Evolutionary conservation across 176 grass and related monocot genomes (phyloP), one percentile per base, ranked within the genome.

Genomic region (Guadua angustifolia): DNA sequence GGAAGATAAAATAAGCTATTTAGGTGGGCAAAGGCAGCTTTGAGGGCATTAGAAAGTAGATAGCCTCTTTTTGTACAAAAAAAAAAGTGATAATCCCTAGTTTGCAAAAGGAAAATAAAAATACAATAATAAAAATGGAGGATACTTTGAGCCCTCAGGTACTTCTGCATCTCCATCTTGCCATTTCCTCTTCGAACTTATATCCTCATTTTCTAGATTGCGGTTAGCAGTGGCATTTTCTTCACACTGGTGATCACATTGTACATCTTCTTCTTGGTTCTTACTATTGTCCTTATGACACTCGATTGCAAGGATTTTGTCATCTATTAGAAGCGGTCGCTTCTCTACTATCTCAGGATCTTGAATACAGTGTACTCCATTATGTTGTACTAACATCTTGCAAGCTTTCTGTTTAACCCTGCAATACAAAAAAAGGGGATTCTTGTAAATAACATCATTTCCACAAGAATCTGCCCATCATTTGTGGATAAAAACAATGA

Each of bases 111-210:
- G 22, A 29, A 67, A 40, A 1, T n/a, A 69, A 78, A 77, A 51
- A 24, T 26, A 80, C n/a, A 82, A 51, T 2, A 91, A 77, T 36
- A 79, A 69, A 50, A 75, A 26, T 58, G 17, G 74, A 88, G 56
- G 75, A 68, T 94, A 97, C 92, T 84, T 94, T 89, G 88, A 92
- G 26, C 88, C 85, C 58, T 84, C 69, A 63, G 88, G 66, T 79
- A 84, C 82, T 79, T 50, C 76, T 68, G 79, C 86, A 66, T 90
- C 86, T 26, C 74, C 84, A 75, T 87, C 78, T 56, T 16, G 83
- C 21, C 69, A 82, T 70, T 98, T 95, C 67, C 89, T 91, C 85
- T 95, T 95, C 18, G 53, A 89, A 66, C 42, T 58, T 72, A 17
- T 56, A 47, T 49, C 80, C 47, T 63, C 80, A 44, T 60, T 81